A percentile compares a stretch with the other conserved stretches of the same genome.
Evolutionary conservation across 163 green algal species (phyloP).

Genomic region (Scenedesmus sp.): DNA sequence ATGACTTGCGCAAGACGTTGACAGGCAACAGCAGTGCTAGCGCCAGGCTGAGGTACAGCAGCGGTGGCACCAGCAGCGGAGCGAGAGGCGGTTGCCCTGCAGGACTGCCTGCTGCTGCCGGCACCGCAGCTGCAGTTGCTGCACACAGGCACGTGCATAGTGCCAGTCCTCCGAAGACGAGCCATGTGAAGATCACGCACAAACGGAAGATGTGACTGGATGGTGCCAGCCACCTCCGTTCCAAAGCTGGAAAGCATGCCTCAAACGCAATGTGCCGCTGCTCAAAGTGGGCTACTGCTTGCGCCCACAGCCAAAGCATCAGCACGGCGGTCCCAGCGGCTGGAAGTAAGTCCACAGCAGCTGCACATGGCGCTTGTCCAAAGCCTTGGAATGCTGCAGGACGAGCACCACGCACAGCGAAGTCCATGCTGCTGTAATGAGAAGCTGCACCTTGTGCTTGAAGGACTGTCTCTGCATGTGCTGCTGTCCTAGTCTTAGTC

Average conservation of each 20-base stretch:
- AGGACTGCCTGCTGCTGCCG: not conserved
- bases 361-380: slow-evolving; percentile 1
- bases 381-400: not conserved
- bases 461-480: not conserved
- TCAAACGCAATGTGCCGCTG: not conserved
- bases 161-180: not conserved
- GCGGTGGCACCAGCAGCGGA: not conserved
- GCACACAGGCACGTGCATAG: not conserved
- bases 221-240: not conserved
- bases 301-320: slow-evolving; percentile 34
- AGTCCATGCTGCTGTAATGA: slow-evolving; percentile 1
- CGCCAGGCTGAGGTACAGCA: not conserved
- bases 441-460: not conserved
- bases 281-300: not conserved
- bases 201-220: not conserved
- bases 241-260: slow-evolving; percentile 18
- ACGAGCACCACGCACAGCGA: slow-evolving; percentile 5
- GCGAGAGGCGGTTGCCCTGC: not conserved
- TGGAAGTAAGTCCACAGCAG: slow-evolving; percentile 37
- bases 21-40: not conserved
- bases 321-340: slow-evolving; percentile 21
- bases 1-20: slow-evolving; percentile 45
- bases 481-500: not conserved
- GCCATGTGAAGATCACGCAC: not conserved
- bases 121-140: not conserved